Base-by-base conservation (phyloP, 2,329 filamentous ascomycete species). In the Dryadomyces quercivorus region DNA sequence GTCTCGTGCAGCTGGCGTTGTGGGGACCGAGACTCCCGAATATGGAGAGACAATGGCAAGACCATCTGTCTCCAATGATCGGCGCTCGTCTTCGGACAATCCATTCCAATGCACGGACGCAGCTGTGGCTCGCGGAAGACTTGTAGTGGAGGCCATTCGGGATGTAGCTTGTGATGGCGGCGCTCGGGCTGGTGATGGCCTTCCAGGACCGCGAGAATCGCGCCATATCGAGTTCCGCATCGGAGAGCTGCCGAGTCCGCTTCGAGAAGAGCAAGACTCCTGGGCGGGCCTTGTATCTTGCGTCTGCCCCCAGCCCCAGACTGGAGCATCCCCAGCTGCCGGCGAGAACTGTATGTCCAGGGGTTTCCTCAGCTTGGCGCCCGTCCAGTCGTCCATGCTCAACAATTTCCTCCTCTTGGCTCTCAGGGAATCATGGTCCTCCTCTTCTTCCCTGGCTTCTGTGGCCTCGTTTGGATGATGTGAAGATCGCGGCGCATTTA, bases 311-410 rank as follows among this genome's bases (percentile, higher is more conserved):
- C 57, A 60, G 3, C 57, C 57, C 58, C 57, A 60, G 15, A 44
- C 54, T 0, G 56, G 56, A 1, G 53, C 55, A 5, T 59, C 40
- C 0, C 52, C 12, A 36, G 42, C 44, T 6, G 40, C 21, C 7
- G 36, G 45, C 2, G 44, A 45, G 22, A 60, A 60, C 1, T 47
- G 34, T 2, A 60, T 58, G 7, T 42, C 20, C 9, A 56, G 51
- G 1, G 57, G 57, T 40, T 47, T 50, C 38, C 15, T 42, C 5
- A 54, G 51, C 51, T 56, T 52, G 18, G 53, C 54, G 0, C 59
- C 59, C 1, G 57, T 57, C 59, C 59, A 60, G 55, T 60, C 59
- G 18, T 60, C 59, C 57, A 58, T 57, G 13, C 34, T 46, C 16
- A 60, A n/a, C 15, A 59, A n/a, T 5, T 31, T 49, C 13, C 43